phyloP scores from a whole-genome alignment of 2,329 filamentous ascomycete genomes.

The Colletotrichum lini region DNA sequence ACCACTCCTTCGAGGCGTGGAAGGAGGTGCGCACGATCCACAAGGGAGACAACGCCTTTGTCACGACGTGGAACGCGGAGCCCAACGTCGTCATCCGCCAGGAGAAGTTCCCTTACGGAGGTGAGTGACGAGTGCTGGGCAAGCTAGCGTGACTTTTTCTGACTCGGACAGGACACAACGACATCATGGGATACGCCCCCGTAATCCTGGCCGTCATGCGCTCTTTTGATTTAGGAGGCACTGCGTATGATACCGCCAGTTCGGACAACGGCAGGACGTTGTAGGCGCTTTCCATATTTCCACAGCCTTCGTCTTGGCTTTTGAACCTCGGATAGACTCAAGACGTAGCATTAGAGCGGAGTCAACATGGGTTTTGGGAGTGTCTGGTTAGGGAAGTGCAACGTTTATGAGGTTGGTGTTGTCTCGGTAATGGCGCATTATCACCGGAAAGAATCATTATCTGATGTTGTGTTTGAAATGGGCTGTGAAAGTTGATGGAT shows the following conservation, averaged over 20 bases:
- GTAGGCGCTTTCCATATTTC: background rate
- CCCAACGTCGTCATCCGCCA: conserved; percentile 66
- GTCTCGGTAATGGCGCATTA: no score
- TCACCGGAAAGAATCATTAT: background rate
- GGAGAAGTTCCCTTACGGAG: conserved; percentile 68
- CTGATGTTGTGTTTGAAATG: background rate
- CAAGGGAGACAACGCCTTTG: conserved; percentile 63
- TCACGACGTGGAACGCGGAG: conserved; percentile 60
- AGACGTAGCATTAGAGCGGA: conserved; percentile 9
- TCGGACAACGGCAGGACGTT: conserved; percentile 25
- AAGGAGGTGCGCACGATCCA: conserved; percentile 62
- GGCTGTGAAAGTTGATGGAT: background rate
- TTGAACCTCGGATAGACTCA: background rate
- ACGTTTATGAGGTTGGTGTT: background rate
- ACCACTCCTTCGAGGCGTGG: conserved; percentile 57
- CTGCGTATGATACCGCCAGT: conserved; percentile 38
- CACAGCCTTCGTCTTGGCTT: background rate
- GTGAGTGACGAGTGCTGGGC: conserved; percentile 54
- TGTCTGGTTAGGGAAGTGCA: background rate
- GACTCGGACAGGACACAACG: conserved; percentile 73
- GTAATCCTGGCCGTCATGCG: conserved; percentile 76
- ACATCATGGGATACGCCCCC: conserved; percentile 75
- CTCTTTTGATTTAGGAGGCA: conserved; percentile 66
- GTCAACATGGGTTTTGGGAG: background rate
- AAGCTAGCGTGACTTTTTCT: conserved; percentile 14